A percentile compares a stretch with the other conserved stretches of the same genome.
Conservation (phyloP, 139 green algal species). For the Volvox reticuliferus region DNA sequence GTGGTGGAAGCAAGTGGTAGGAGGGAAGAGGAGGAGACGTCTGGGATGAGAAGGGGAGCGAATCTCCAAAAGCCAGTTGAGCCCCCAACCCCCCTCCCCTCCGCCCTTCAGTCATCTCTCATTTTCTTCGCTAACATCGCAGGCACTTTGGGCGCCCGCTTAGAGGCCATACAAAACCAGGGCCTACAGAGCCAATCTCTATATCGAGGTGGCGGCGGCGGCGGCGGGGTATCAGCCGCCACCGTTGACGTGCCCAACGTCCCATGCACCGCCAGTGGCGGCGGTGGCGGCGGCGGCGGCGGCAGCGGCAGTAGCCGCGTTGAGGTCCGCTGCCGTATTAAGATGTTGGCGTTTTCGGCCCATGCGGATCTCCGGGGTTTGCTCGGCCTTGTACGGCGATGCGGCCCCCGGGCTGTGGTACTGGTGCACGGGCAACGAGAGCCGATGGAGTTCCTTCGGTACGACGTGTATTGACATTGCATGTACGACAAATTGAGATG, state of each 20-base stretch:
- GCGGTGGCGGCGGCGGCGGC: not conserved
- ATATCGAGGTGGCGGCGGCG: not conserved
- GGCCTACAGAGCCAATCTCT: not conserved
- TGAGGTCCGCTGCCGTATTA: conserved; percentile 53
- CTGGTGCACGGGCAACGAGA: conserved; percentile 81
- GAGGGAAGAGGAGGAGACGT: not conserved
- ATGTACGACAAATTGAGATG: too few relatives aligned
- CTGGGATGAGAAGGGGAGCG: not conserved
- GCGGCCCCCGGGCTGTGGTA: conserved; percentile 68
- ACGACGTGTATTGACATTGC: too few relatives aligned
- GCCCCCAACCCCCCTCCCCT: not conserved
- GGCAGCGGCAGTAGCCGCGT: conserved; percentile 50
- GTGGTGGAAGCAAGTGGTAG: not conserved
- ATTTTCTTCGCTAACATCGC: not conserved
- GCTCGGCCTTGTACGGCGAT: conserved; percentile 68
- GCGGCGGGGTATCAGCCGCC: not conserved
- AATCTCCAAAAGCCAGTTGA: not conserved
- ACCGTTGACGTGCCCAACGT: not conserved
- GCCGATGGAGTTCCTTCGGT: conserved; percentile 78
- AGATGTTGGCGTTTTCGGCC: conserved; percentile 76
- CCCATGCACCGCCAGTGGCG: not conserved
- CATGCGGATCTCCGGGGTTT: conserved; percentile 83
- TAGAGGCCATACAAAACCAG: conserved; percentile 14
- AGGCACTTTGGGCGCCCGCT: conserved; percentile 26
- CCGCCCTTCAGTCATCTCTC: too few relatives aligned